Base-by-base conservation (phyloP, 345 rosid genomes). In the Turritis glabra region DNA sequence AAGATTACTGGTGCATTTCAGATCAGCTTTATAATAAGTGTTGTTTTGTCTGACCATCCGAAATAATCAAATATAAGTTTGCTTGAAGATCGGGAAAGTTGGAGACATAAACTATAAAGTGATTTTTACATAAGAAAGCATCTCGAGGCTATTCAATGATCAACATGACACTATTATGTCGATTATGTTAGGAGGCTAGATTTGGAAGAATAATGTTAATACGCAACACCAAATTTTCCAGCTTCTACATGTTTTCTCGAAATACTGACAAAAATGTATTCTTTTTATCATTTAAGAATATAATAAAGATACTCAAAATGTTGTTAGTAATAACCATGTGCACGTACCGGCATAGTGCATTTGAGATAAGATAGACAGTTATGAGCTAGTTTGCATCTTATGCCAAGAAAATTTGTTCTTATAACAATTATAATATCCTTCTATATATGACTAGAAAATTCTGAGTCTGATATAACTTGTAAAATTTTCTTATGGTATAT, bases 21-120 rank as follows among this genome's bases (percentile, higher is more conserved):
- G 53, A 77, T 71, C 72, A 71, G 76, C 72, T 77, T 70, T 77
- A 69, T 53, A 61, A 61, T 61, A 68, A 71, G 7, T 47, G 67
- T 62, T 51, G 48, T 54, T 69, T 69, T 76, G 64, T 62, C 80
- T 69, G 75, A 76, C 65, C 58, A 62, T 76, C 46, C 52, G 17
- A n/a, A 67, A 60, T 69, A 75, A 69, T 76, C 70, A 76, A 54
- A 64, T 48, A 64, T 47, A 37, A 64, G 72, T 77, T 71, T 77
- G 80, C 80, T 77, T 77, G 76, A 64, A 77, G 76, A 77, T 70
- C 47, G 80, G 72, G 76, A 71, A 77, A 77, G 80, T 55, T 64
- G 76, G 54, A 58, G 62, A 71, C 72, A 71, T 37, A 35, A 7
- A 70, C 66, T 63, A 35, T 55, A 70, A 69, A 70, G 79, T 68